Evolutionary conservation across 2,329 filamentous ascomycete genomes (phyloP), one percentile per base, ranked within the genome.

Genomic region (Phialophora verrucosa): DNA sequence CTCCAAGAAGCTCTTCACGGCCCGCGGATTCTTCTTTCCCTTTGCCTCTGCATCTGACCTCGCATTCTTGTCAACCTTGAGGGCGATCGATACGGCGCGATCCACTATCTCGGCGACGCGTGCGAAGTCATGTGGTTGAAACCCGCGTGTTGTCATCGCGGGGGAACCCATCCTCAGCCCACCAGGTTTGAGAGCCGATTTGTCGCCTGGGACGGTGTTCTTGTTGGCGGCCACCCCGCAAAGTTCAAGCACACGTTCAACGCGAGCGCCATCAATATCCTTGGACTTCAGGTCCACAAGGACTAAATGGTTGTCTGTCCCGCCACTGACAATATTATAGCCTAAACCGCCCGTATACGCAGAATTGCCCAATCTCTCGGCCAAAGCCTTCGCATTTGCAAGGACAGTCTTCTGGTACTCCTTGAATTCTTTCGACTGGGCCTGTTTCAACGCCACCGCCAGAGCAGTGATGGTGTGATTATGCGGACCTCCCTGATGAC

Each of bases 181-280:
- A 76, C 90, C 92, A 62, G 95, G 95, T 71, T 92, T 97, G 73
- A 99, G 87, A 57, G 95, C 95, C 66, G 92, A 96, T 86, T 96
- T 97, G 86, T 99, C 95, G 70, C 95, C 95, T 49, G 95, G 95
- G 66, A 97, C 95, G 68, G 92, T 90, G 88, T 99, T 99, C 89
- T 99, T 99, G 89, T 99, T 99, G 88, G 93, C 96, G 69, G 95
- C 93, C 80, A 99, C 96, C 85, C 97, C 96, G 82, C 97, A 95
- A 80, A 96, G 91, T 85, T 99, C 95, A 23, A 99, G 90, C 66
- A 99, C 91, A 69, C 92, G 90, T 86, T 99, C 95, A 50, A 98
- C 91, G 80, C 95, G 92, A 65, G 91, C 90, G 72, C 93, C 93
- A 76, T 99, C 95, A 68, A 99, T 88, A 65, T 85, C 85, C 77